Evolutionary conservation across 2,329 filamentous ascomycete genomes (phyloP), one percentile per base, ranked within the genome.

Genomic region (Penicillium sp.): DNA sequence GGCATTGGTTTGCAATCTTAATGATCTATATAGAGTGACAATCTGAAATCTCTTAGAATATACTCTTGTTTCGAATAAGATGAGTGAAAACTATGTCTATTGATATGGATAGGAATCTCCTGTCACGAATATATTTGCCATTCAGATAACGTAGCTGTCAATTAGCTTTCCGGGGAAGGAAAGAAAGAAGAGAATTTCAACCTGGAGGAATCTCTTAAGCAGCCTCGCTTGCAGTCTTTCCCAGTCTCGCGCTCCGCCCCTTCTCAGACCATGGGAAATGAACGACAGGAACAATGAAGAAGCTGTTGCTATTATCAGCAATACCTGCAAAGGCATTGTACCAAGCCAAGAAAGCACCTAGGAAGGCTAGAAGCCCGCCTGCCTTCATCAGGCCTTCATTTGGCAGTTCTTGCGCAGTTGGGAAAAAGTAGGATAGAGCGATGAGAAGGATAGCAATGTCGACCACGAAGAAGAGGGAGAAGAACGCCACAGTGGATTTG

Each of bases 401-500:
- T 0, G 68, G 68, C 49, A 60, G 28, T 17, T 45, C 59, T 1
- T 60, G 53, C 4, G 30, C 55, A 8, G 62, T 53, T 13, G 51
- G 84, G 65, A 84, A 78, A 70, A 88, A 80, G 66, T 90, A 87
- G 64, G 83, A 84, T 67, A 86, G 84, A 13, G 85, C 85, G 33
- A 93, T 84, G 73, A 91, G 83, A 61, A 93, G 81, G 79, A 92
- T 91, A 59, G 89, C 85, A 15, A 92, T 71, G 75, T 92, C 90
- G 60, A 93, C 88, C 51, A 84, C 86, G 76, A 92, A 85, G 82
- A 93, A 93, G 33, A 93, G 85, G 13, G 82, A 72, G 81, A 89
- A 91, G 83, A 93, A 92, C 65, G 89, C 89, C 68, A 92, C 80
- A 44, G 89, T 91, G 1, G 90, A 92, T 66, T 87, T 86, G 49